Evolutionary conservation across 1,284 basidiomycete species (phyloP).

Genomic region (Puccinia hordei): DNA sequence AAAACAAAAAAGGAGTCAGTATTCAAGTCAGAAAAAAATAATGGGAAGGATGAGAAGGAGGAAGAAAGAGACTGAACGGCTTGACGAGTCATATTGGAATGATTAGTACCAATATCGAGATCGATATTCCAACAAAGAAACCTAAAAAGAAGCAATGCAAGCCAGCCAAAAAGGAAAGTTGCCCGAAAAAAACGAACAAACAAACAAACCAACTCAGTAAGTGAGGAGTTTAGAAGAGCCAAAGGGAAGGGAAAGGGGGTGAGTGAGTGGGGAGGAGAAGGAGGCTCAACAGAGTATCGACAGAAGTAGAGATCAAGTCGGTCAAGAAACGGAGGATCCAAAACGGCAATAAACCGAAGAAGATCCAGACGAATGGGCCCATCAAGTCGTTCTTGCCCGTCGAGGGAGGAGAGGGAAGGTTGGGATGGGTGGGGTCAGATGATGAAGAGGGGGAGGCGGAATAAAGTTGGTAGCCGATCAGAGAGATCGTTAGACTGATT

Average conservation of each 20-base stretch:
- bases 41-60: background rate
- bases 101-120: constrained; percentile 49
- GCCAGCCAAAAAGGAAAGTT: background rate
- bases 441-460: background rate
- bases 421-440: background rate
- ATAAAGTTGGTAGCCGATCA: constrained; percentile 39
- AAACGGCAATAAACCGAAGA: constrained; percentile 37
- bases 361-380: constrained; percentile 32
- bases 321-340: constrained; percentile 46
- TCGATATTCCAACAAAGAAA: constrained; percentile 50
- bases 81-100: constrained; percentile 43
- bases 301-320: constrained; percentile 34
- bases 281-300: constrained; percentile 49
- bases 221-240: background rate
- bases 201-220: background rate
- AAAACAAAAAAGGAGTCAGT: background rate
- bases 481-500: constrained; percentile 35
- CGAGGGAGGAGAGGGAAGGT: no score
- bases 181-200: constrained; percentile 33
- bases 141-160: background rate
- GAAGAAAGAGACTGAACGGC: constrained; percentile 27
- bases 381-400: background rate
- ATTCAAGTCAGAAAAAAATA: background rate
- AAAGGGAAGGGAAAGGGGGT: background rate
- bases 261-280: background rate